Percentiles rank a stretch among this genome's conserved stretches.
phyloP scores from a whole-genome alignment of 2,329 filamentous ascomycete species.

The Coniochaeta hoffmannii region DNA sequence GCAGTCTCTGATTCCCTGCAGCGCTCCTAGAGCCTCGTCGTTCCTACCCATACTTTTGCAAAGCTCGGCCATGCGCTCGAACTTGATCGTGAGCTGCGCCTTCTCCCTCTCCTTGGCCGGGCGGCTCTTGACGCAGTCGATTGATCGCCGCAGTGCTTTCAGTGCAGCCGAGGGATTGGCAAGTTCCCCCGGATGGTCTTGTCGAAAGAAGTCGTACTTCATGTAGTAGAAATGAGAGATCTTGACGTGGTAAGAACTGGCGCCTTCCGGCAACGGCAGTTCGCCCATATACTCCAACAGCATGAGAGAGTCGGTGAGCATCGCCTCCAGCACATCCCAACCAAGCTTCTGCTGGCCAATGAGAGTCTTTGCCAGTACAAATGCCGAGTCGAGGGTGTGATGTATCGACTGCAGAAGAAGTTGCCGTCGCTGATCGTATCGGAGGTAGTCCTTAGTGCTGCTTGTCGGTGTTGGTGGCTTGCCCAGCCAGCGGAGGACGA shows the following conservation, averaged over 20 bases:
- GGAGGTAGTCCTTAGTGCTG: slow-evolving; percentile 48
- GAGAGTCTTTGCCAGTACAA: slow-evolving; percentile 47
- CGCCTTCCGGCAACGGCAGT: slow-evolving; percentile 19
- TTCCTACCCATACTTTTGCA: slow-evolving; percentile 44
- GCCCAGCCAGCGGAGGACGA: slow-evolving; percentile 55
- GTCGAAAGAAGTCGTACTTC: slow-evolving; percentile 46
- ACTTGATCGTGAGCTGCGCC: slow-evolving; percentile 54
- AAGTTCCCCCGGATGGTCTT: slow-evolving; percentile 30
- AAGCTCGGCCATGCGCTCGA: slow-evolving; percentile 59
- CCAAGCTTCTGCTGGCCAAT: slow-evolving; percentile 37
- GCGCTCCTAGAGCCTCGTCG: slow-evolving; percentile 50
- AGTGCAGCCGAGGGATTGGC: slow-evolving; percentile 39
- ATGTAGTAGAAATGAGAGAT: slow-evolving; percentile 67
- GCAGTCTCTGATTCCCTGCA: slow-evolving; percentile 53
- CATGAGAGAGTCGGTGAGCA: slow-evolving; percentile 47
- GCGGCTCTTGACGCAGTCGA: slow-evolving; percentile 52
- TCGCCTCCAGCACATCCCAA: slow-evolving; percentile 50
- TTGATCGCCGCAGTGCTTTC: slow-evolving; percentile 53
- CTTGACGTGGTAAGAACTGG: slow-evolving; percentile 50
- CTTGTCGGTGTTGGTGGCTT: slow-evolving; percentile 44
- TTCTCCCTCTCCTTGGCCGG: slow-evolving; percentile 47
- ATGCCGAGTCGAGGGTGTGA: slow-evolving; percentile 51
- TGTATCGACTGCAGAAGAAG: slow-evolving; percentile 43
- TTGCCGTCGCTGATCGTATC: slow-evolving; percentile 54
- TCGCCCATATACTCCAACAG: slow-evolving; percentile 47